These are phyloP conservation scores for Solanum dulcamara DNA, from an alignment of 257 asterid genomes.

Conservation along the genomic window DNA sequence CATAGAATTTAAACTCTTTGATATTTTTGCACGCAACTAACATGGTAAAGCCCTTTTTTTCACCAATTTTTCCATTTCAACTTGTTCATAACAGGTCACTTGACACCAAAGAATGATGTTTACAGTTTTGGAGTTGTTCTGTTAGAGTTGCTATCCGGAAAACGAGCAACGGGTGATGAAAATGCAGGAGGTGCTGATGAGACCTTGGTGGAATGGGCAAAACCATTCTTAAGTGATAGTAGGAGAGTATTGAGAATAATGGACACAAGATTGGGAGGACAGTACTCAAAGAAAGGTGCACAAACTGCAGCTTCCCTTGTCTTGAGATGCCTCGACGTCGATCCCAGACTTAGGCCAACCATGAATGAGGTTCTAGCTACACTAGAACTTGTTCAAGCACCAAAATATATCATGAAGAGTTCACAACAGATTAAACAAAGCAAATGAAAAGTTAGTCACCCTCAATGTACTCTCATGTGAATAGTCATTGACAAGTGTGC, in stretches of 20 bases:
- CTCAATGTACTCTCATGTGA: background rate
- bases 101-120: constrained; percentile 37
- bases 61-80: background rate
- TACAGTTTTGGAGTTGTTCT: constrained; percentile 38
- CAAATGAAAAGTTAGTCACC: background rate
- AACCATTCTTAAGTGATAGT: constrained; percentile 34
- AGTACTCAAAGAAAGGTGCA: constrained; percentile 46
- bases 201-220: constrained; percentile 60
- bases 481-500: background rate
- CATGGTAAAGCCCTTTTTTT: background rate
- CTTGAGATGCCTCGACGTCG: constrained; percentile 31
- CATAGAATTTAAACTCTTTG: background rate
- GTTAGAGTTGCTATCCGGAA: constrained; percentile 30
- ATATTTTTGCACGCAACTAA: background rate
- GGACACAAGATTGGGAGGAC: constrained; percentile 62
- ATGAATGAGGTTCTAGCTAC: constrained; percentile 36
- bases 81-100: constrained; percentile 16
- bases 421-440: background rate
- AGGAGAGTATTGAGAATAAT: constrained; percentile 49
- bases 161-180: constrained; percentile 47
- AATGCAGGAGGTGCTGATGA: constrained; percentile 37
- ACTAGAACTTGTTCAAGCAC: constrained; percentile 22
- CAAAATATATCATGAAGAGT: constrained; percentile 4
- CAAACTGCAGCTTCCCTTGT: constrained; percentile 43
- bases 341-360: constrained; percentile 36